Conservation (phyloP, 176 grass and related monocot genomes). For the Oryza rufipogon region DNA sequence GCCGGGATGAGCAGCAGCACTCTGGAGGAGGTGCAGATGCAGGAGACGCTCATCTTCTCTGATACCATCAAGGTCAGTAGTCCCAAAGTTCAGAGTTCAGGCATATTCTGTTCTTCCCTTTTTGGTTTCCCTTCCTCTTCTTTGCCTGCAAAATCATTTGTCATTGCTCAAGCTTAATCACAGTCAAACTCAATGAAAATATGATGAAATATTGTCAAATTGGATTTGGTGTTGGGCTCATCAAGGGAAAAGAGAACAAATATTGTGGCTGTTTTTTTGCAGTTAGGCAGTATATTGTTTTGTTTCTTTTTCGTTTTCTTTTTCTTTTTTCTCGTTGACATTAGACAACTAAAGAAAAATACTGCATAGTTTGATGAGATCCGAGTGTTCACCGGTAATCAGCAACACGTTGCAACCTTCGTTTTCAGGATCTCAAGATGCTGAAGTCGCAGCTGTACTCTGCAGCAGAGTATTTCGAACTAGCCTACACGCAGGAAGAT, state of each 20-base stretch:
- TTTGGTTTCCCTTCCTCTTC: background rate
- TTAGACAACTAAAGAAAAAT: background rate
- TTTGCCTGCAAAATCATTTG: background rate
- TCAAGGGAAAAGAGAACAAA: background rate
- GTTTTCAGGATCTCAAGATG: conserved; percentile 70
- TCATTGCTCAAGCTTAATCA: background rate
- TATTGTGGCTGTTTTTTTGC: background rate
- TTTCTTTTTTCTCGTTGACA: background rate
- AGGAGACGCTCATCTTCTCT: conserved; percentile 67
- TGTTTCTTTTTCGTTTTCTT: too few species aligned
- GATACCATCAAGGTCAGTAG: conserved; percentile 75
- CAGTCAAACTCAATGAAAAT: background rate
- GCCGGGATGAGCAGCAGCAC: conserved; percentile 35
- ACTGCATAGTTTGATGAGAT: background rate
- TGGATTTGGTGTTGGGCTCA: background rate
- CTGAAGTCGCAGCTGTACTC: conserved; percentile 78
- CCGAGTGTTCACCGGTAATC: background rate
- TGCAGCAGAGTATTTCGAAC: conserved; percentile 82
- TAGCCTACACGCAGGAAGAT: conserved; percentile 61
- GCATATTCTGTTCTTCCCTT: background rate
- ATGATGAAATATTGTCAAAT: background rate
- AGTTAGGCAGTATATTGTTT: background rate
- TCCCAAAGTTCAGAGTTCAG: background rate
- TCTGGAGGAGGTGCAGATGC: conserved; percentile 67
- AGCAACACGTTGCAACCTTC: background rate